Percentiles rank a stretch among this genome's conserved stretches.
These are phyloP conservation scores for Inga leiocalycina DNA, from an alignment of 306 rosid genomes.

Conservation along the genomic window DNA sequence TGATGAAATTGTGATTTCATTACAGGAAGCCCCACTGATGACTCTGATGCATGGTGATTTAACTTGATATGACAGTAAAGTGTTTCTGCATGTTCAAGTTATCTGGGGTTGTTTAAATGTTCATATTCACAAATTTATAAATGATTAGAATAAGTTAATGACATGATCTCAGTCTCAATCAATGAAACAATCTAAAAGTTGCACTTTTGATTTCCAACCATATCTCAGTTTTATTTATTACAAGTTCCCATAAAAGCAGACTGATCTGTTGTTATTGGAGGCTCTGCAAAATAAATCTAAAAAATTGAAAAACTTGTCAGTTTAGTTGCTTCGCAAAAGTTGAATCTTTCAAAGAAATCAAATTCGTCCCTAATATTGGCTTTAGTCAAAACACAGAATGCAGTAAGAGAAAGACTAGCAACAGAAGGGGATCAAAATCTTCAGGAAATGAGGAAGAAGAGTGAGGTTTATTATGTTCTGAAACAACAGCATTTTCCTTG, in stretches of 20 bases:
- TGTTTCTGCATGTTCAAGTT: not conserved
- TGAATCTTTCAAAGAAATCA: not conserved
- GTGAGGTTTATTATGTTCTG: constrained; percentile 8
- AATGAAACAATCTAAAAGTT: not conserved
- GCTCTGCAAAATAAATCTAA: not conserved
- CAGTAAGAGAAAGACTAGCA: not conserved
- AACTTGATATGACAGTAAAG: not conserved
- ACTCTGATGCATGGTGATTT: not conserved
- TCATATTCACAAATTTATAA: not conserved
- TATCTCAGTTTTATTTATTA: not conserved
- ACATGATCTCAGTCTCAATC: not conserved
- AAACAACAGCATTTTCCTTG: constrained; percentile 15
- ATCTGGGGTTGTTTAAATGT: not conserved
- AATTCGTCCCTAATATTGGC: not conserved
- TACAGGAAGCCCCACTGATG: not conserved
- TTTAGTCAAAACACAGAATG: not conserved
- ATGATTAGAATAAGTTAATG: not conserved
- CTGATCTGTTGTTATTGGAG: not conserved
- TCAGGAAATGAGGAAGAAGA: constrained; percentile 9
- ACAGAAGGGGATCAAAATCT: not conserved
- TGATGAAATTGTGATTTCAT: not conserved
- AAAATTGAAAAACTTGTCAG: not conserved
- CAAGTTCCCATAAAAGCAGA: not conserved
- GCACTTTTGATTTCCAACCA: not conserved
- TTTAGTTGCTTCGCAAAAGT: not conserved